Base-by-base conservation (phyloP, 1,284 basidiomycete genomes). In the Termitomyces sp. region DNA sequence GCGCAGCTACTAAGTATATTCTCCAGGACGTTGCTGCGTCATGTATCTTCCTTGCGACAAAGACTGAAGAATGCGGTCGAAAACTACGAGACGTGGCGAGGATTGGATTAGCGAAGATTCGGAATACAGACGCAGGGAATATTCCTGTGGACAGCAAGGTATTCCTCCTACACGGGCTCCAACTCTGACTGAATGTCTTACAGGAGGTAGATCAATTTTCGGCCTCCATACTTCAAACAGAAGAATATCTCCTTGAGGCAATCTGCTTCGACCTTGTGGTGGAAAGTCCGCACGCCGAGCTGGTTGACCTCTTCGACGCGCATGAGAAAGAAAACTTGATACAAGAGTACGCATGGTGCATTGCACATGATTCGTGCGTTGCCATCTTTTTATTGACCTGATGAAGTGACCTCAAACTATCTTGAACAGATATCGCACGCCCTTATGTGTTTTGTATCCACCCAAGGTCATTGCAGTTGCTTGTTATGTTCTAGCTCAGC, bases 251-350 rank as follows among this genome's bases (percentile, higher is more conserved):
- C 0, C 76, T 97, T 6, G 93, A 94, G 64, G 88, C 90, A 0
- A 76, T 97, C 4, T 96, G 93, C 72, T 97, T 97, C 67, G 94
- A 97, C 69, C 88, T 95, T 66, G 81, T 87, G 34, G 83, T 94
- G 19, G 83, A 85, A 57, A 92, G 86, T 62, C 91, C 93, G 19
- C 93, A 94, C 65, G 80, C 83, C 24, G 77, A 87, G 48, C 73
- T 94, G 40, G 82, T 84, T 42, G 84, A 84, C 62, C 73, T 86
- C 19, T 87, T 85, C 64, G 79, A 83, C 52, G 71, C 75, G 4
- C 71, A 77, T 40, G 75, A 78, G 59, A 73, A 76, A 48, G 75
- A 75, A 34, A 54, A 64, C 21, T 65, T 74, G 17, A 67, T 88
- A 28, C 82, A 87, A 65, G 86, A 90, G 63, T 84, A 82, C 65